Percentiles rank a stretch among this genome's conserved stretches.
phyloP scores from a whole-genome alignment of 2,329 filamentous ascomycete species.

The Shiraia sp. region DNA sequence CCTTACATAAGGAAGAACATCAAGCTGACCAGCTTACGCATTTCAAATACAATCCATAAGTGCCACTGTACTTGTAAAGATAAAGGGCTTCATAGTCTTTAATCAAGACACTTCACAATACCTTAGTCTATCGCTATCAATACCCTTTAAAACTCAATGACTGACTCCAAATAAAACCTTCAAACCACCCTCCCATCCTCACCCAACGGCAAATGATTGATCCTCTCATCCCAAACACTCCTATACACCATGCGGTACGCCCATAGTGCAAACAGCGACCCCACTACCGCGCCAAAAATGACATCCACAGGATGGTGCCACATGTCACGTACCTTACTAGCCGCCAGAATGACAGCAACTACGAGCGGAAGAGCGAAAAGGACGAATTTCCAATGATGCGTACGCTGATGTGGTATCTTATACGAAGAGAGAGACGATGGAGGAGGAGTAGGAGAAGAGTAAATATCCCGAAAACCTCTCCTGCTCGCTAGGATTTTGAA shows the following conservation, averaged over 20 bases:
- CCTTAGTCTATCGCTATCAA: no score
- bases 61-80: no score
- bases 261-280: conserved; percentile 64
- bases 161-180: no score
- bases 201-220: conserved; percentile 21
- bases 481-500: conserved; percentile 20
- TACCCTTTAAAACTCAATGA: no score
- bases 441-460: background rate
- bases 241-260: conserved; percentile 65
- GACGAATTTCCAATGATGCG: conserved; percentile 70
- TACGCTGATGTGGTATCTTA: conserved; percentile 38
- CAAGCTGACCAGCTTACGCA: no score
- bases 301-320: conserved; percentile 72
- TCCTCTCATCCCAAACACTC: conserved; percentile 19
- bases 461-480: background rate
- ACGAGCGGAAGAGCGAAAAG: conserved; percentile 65
- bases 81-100: no score
- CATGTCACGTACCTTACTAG: conserved; percentile 68
- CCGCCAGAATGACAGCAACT: conserved; percentile 65
- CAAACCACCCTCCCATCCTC: background rate
- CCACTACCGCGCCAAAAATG: conserved; percentile 64
- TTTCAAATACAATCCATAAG: no score
- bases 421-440: no score
- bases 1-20: no score
- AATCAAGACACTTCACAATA: no score